Base-by-base conservation (phyloP, 202 grass and related monocot species). In the Cymbopogon flexuosus region DNA sequence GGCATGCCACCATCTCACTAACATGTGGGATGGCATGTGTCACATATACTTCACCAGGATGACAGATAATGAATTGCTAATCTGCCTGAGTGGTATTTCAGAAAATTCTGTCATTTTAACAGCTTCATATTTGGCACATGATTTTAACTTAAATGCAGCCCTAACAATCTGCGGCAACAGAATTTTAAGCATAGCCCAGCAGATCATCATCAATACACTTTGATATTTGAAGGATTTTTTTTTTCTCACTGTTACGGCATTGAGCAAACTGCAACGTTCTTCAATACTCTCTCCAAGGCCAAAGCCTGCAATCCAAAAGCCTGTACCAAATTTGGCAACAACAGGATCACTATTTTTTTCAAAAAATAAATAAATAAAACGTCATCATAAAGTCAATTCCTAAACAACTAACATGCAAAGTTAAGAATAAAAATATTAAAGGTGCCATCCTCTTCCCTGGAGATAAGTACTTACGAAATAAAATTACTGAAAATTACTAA, bases 231-330 rank as follows among this genome's bases (percentile, higher is more conserved):
- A 11, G 47, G 61, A 71, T 41, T 18, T 41, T 41, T 18, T 41
- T 45, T 68, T 65, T 80, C 93, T 91, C 67, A 97, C 94, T 31
- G 88, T 94, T 74, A 91, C 81, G 51, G 90, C 90, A 89, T 93
- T 77, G 41, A 97, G 90, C 65, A 97, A 88, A 89, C 58, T 78
- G 45, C 79, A 81, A 18, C 92, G 90, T 84, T 93, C 94, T 86
- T 97, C 94, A 19, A 86, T 74, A 83, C 64, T 88, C 57, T 97
- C 94, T 67, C 94, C 94, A 79, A 94, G 67, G 22, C 94, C 94
- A 91, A 97, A 97, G 62, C 92, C 94, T 57, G 92, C 92, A 62
- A 97, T 94, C 86, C 88, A 94, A 91, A 92, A 97, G 27, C 92
- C 94, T 97, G 76, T 10, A 90, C 7, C 31, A 77, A 77, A 47